Base-by-base conservation (phyloP, 495 filamentous ascomycete genomes). In the Xanthoparmelia taractica region DNA sequence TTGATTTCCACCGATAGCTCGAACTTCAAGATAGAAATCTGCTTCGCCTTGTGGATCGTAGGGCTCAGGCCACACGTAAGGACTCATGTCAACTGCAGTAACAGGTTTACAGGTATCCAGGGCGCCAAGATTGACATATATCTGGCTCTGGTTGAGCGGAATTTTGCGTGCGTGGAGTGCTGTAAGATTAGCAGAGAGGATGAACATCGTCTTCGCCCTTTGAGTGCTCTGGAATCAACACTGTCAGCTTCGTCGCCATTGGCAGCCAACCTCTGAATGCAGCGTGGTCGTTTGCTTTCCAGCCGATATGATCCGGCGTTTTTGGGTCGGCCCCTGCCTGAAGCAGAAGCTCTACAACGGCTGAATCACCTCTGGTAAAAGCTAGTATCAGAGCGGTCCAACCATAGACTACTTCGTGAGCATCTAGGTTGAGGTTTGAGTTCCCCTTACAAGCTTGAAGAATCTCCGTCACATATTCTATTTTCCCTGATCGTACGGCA, bases 261-360 rank as follows among this genome's bases (percentile, higher is more conserved):
- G 29, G 29, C 3, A 71, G 38, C 57, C 65, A 66, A 10, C 67
- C 70, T 36, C 65, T 65, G 54, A 68, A 67, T 8, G 63, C 60
- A 33, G 67, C 71, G 59, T 68, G 67, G 37, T 69, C 68, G 54
- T 60, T 72, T 31, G 73, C 69, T 58, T 37, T 48, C 68, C 68
- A 69, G n/a, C 72, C 66, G 33, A 48, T 40, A 13, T 57, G 17
- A 54, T 70, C 68, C 18, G 33, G 31, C 27, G 63, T 17, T 18
- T 63, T 58, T 20, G 65, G 64, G 55, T 88, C 80, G 1, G 86
- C 83, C 0, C 88, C 87, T 27, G 83, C 82, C 31, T 81, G 75
- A 23, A 47, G 43, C 10, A 47, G 43, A 25, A 47, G 43, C 20
- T 47, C 43, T n/a, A 47, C 5, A 18, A 47, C 10, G 43, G n/a